Base-by-base conservation (phyloP, 495 filamentous ascomycete species). In the Lentithecium fluviatile region DNA sequence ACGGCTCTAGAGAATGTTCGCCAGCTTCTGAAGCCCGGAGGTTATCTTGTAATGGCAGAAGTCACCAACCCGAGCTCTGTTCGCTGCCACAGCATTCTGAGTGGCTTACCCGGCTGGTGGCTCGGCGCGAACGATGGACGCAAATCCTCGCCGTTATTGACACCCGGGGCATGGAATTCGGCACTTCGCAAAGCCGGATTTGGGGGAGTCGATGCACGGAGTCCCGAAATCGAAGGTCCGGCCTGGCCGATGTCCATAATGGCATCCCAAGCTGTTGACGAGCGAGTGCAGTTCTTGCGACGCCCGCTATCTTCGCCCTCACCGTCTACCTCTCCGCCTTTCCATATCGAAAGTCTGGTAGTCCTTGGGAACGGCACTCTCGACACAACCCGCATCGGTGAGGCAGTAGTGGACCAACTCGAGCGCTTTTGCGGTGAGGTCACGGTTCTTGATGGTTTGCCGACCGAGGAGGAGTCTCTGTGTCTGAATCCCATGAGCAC, bases 341-440 rank as follows among this genome's bases (percentile, higher is more conserved):
- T 32, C 4, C n/a, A 52, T 11, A 1, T 32, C 37, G 23, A 51
- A 8, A 29, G 29, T 2, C 19, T 60, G 3, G 48, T 52, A 6
- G 46, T 61, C 19, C 3, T 61, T 8, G 58, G 58, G 6, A 21
- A 10, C 10, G 13, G 24, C 1, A 45, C 8, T 12, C 37, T 52
- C 4, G 49, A 45, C 8, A 54, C 26, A 2, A 5, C 37, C 36
- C 37, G 29, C 6, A 88, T 90, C 54, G 78, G 78, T 12, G 71
- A 75, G 11, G 71, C 81, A 46, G 71, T 87, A 17, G 75, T 78
- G 52, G 67, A 74, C 49, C 70, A 80, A 45, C 78, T 82, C n/a
- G n/a, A n/a, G n/a, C 37, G 76, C 10, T 46, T 37, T 2, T 37
- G 20, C 45, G 8, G 15, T 13, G 34, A 12, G 3, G 26, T 50